These are phyloP conservation scores for Fraxinus nigra DNA, from an alignment of 305 asterid species.

Conservation along the genomic window DNA sequence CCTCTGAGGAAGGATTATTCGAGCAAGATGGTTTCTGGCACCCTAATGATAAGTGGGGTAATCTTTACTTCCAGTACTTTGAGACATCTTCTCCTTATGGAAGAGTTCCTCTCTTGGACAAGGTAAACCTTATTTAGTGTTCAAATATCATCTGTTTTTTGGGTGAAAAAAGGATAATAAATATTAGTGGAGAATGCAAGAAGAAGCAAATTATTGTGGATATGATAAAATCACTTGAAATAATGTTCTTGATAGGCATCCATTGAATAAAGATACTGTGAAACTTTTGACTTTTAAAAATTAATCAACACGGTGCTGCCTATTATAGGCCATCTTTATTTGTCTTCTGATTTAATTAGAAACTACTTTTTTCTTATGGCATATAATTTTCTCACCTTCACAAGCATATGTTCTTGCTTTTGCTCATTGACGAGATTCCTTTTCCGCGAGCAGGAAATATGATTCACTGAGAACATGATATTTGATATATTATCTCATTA, in stretches of 20 bases:
- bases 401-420: slow-evolving; percentile 43
- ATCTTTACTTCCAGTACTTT: slow-evolving; percentile 77
- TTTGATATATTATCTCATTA: slow-evolving; percentile 17
- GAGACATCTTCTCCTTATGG: slow-evolving; percentile 89
- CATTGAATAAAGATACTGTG: slow-evolving; percentile 22
- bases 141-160: neutral
- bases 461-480: slow-evolving; percentile 24
- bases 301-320: slow-evolving; percentile 25
- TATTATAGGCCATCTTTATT: slow-evolving; percentile 28
- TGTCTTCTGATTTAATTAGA: slow-evolving; percentile 17
- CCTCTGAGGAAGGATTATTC: slow-evolving; percentile 77
- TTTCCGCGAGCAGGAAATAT: neutral
- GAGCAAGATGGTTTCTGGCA: slow-evolving; percentile 70
- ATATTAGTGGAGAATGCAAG: slow-evolving; percentile 16
- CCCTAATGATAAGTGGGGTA: slow-evolving; percentile 74
- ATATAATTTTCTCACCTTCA: slow-evolving; percentile 15
- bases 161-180: neutral
- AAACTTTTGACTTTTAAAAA: slow-evolving; percentile 36
- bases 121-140: slow-evolving; percentile 40
- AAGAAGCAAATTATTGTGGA: slow-evolving; percentile 27
- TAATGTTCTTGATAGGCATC: slow-evolving; percentile 31
- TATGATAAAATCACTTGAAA: slow-evolving; percentile 29
- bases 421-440: slow-evolving; percentile 5
- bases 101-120: slow-evolving; percentile 84
- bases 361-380: slow-evolving; percentile 13